phyloP scores from a whole-genome alignment of 225 moss, liverwort and hornwort species.

The Bryoerythrophyllum caledonicum region DNA sequence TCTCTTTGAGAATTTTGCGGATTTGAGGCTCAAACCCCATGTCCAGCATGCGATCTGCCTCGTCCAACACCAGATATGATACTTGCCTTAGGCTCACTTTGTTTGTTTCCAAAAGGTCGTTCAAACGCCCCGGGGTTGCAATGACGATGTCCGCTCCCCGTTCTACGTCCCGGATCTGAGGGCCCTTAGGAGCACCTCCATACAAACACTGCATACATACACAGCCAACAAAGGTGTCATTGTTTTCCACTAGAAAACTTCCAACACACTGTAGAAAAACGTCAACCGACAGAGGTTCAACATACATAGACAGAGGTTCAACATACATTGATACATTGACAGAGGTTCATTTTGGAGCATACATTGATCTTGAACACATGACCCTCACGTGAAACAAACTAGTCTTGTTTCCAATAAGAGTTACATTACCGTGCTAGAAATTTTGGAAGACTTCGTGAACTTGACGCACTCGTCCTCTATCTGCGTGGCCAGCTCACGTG shows the following conservation, averaged over 20 bases:
- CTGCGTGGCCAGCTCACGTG: slow-evolving; percentile 85
- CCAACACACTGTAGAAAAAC: background rate
- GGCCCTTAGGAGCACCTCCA: slow-evolving; percentile 89
- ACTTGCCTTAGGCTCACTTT: slow-evolving; percentile 83
- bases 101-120: slow-evolving; percentile 86
- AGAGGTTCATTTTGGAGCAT: background rate
- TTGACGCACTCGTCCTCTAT: slow-evolving; percentile 97
- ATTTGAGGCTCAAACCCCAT: slow-evolving; percentile 99
- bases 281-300: background rate
- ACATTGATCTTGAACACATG: background rate
- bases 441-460: slow-evolving; percentile 86
- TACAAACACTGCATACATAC: slow-evolving; percentile 78
- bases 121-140: slow-evolving; percentile 88
- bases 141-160: slow-evolving; percentile 89
- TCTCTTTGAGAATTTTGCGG: slow-evolving; percentile 87
- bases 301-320: background rate
- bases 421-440: slow-evolving; percentile 78
- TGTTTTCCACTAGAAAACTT: background rate
- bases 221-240: background rate
- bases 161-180: slow-evolving; percentile 87
- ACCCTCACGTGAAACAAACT: background rate
- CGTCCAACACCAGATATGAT: slow-evolving; percentile 83
- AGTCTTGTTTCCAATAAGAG: background rate
- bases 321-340: background rate
- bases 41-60: slow-evolving; percentile 96